phyloP scores from a whole-genome alignment of 2,329 filamentous ascomycete species.

The Massarina eburnea region DNA sequence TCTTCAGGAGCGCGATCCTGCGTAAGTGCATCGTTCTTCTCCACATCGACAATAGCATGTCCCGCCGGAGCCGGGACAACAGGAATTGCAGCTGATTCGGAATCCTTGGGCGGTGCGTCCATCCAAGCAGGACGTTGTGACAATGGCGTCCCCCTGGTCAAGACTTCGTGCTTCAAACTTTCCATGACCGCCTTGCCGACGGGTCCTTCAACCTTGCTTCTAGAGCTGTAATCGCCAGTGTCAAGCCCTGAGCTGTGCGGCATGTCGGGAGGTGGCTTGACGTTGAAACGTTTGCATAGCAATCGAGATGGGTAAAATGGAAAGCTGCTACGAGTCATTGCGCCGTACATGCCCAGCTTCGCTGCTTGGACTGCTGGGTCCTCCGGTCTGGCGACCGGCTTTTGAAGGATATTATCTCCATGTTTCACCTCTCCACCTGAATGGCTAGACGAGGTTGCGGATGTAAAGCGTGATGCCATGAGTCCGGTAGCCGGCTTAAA shows the following conservation, averaged over 20 bases:
- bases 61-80: slow-evolving; percentile 4
- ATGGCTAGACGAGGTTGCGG: slow-evolving; percentile 46
- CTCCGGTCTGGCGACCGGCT: slow-evolving; percentile 59
- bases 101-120: slow-evolving; percentile 9
- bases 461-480: slow-evolving; percentile 92
- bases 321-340: slow-evolving; percentile 72
- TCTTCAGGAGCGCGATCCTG: slow-evolving; percentile 73
- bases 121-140: slow-evolving; percentile 36
- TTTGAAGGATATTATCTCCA: slow-evolving; percentile 45
- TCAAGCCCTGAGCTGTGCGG: slow-evolving; percentile 54
- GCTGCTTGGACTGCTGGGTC: slow-evolving; percentile 87
- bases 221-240: slow-evolving; percentile 33
- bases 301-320: slow-evolving; percentile 80
- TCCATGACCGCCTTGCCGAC: slow-evolving; percentile 57
- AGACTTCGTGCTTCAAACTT: slow-evolving; percentile 34
- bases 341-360: slow-evolving; percentile 87
- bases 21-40: slow-evolving; percentile 78
- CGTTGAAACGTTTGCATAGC: slow-evolving; percentile 92
- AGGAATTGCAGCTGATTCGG: slow-evolving; percentile 1
- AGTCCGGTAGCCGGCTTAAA: slow-evolving; percentile 90
- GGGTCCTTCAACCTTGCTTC: slow-evolving; percentile 45
- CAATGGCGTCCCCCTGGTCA: slow-evolving; percentile 25
- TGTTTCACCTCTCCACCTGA: slow-evolving; percentile 17
- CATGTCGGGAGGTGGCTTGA: slow-evolving; percentile 72
- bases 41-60: slow-evolving; percentile 61